phyloP scores from a whole-genome alignment of 345 rosid species.

The Eucalyptus guilfoylei region DNA sequence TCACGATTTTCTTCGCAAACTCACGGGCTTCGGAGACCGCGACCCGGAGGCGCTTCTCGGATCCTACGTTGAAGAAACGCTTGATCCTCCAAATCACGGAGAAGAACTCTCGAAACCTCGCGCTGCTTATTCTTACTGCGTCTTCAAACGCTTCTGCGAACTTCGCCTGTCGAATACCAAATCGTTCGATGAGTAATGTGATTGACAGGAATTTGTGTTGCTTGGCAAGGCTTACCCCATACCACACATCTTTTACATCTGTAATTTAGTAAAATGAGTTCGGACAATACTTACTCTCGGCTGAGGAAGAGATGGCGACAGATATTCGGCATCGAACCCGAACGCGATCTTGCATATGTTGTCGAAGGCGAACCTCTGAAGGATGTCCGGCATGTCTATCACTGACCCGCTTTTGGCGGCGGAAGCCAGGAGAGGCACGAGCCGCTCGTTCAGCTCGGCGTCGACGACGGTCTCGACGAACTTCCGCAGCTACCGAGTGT shows the following conservation, averaged over 20 bases:
- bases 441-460: slow-evolving; percentile 34
- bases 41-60: not conserved
- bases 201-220: not conserved
- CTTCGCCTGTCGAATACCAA: not conserved
- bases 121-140: not conserved
- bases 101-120: not conserved
- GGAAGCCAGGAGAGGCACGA: slow-evolving; percentile 34
- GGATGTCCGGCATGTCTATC: slow-evolving; percentile 41
- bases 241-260: not conserved
- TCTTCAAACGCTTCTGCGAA: not conserved
- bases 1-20: slow-evolving; percentile 27
- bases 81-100: slow-evolving; percentile 7
- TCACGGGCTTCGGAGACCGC: slow-evolving; percentile 12
- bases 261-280: not conserved
- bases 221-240: not conserved
- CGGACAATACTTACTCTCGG: not conserved
- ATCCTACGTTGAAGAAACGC: not conserved
- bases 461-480: slow-evolving; percentile 43
- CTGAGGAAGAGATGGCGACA: slow-evolving; percentile 20
- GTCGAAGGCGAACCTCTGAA: slow-evolving; percentile 61
- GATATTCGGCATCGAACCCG: slow-evolving; percentile 41
- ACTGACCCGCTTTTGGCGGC: slow-evolving; percentile 7
- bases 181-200: not conserved
- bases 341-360: slow-evolving; percentile 61
- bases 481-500: slow-evolving; percentile 53